Base-by-base conservation (phyloP, 2,329 filamentous ascomycete genomes). In the Nemania abortiva region DNA sequence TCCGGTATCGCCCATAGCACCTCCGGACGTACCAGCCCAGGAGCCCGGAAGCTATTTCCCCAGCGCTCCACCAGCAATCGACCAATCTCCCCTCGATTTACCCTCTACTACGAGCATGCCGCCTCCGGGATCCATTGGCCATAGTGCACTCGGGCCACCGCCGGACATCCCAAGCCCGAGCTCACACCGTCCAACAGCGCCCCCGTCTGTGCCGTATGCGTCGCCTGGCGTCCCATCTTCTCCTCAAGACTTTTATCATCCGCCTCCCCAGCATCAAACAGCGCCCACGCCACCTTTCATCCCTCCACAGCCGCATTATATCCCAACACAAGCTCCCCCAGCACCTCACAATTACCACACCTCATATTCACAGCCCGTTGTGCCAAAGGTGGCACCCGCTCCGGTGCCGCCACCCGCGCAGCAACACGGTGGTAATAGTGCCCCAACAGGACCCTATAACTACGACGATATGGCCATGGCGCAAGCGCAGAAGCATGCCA, bases 401-500 rank as follows among this genome's bases (percentile, higher is more conserved):
- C 68, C 68, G 0, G 24, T 63, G 1, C 54, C 67, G 11, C 70
- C 63, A n/a, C 69, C 69, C 63, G 65, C 47, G 49, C 74, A 71
- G 62, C 77, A 71, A 60, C 73, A 68, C 15, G 76, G 76, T 27
- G 73, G 72, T 2, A 72, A 81, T 37, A 70, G 59, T 13, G 68
- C 65, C 24, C 66, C 71, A 4, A 63, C 75, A 2, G 70, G 70
- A 6, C 75, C 84, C 5, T 86, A 91, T 62, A 83, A 81, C 4
- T 84, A 81, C 11, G 93, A 97, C 71, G 91, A 94, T 72, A 83
- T 86, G 68, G 85, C 91, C 0, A 91, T 98, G 42, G 84, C 89
- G 42, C 88, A 90, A 74, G 95, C 96, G 4, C 94, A 97, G 79
- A 99, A 98, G 79, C 96, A 98, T 82, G 95, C 95, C 1, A 94